Base-by-base conservation (phyloP, 306 rosid genomes). In the Canavalia ensiformis region DNA sequence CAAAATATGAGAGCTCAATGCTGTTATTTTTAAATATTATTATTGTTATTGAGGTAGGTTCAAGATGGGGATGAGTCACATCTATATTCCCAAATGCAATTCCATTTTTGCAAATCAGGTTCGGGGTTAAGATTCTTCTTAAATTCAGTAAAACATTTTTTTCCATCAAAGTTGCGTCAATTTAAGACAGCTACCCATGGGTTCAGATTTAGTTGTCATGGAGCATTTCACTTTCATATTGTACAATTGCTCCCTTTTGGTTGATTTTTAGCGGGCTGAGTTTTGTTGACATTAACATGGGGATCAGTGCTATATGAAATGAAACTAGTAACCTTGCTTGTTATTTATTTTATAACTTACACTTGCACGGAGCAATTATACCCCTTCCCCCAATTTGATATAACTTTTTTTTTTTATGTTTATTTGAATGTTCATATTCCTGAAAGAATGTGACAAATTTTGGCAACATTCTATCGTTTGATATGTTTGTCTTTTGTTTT, bases 371-470 rank as follows among this genome's bases (percentile, higher is more conserved):
- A 31, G n/a, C 35, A 52, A 77, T 35, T 1, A 11, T 7, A 39
- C 41, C 34, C 25, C 42, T 11, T 56, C 50, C 50, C 44, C 28
- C 30, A 18, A 18, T 18, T 18, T 18, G 25, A 18, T 18, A 18
- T 18, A 18, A 18, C 35, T 7, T n/a, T 7, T 12, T 30, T 9
- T 7, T 11, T 66, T 52, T 55, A 2, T 3, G 25, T 18, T 18
- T 5, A 54, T 39, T 65, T 65, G 4, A 39, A 50, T 34, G 13
- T 51, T 11, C 54, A 39, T 51, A 5, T 67, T 67, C 52, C 31
- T 9, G 10, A 64, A 73, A 35, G 63, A 74, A 42, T 58, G 44
- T 46, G 68, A 74, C 28, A 41, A 57, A 10, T 72, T 56, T 25
- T 29, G 55, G 31, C 58, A 75, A 75, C 57, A 44, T 75, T 75